phyloP scores from a whole-genome alignment of 768 basidiomycete genomes.

The Tubosaeta sp. region DNA sequence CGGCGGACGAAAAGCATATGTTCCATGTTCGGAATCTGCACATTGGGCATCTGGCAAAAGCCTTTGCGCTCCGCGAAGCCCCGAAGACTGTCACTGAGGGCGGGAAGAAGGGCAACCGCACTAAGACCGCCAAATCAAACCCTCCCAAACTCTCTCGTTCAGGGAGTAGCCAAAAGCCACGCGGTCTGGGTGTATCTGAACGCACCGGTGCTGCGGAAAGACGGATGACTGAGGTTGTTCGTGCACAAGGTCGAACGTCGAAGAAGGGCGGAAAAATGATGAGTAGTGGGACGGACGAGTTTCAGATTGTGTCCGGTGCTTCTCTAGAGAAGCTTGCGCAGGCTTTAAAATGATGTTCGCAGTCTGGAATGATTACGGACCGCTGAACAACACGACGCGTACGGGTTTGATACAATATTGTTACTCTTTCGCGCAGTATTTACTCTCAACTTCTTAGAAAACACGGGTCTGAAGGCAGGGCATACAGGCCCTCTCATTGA shows the following conservation, averaged over 20 bases:
- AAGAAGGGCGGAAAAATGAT: slow-evolving; percentile 78
- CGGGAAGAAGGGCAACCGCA: slow-evolving; percentile 13
- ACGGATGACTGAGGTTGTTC: slow-evolving; percentile 83
- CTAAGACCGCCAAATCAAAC: slow-evolving; percentile 5
- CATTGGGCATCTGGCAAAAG: slow-evolving; percentile 89
- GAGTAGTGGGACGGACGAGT: slow-evolving; percentile 65
- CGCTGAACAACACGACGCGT: no score
- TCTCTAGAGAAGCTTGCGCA: slow-evolving; percentile 58
- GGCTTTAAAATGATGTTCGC: slow-evolving; percentile 11
- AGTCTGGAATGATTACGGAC: no score
- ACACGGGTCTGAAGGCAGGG: no score
- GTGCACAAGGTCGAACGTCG: slow-evolving; percentile 73
- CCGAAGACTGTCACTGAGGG: slow-evolving; percentile 42
- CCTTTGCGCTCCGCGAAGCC: slow-evolving; percentile 86
- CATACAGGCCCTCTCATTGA: no score
- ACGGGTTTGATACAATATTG: no score
- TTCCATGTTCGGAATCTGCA: slow-evolving; percentile 95
- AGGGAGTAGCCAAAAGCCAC: slow-evolving; percentile 18
- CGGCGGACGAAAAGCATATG: slow-evolving; percentile 90
- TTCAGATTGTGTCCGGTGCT: slow-evolving; percentile 67
- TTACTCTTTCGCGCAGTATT: no score
- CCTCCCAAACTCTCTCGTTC: slow-evolving; percentile 1
- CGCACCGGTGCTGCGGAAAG: slow-evolving; percentile 57
- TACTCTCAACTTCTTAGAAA: no score
- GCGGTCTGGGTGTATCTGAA: slow-evolving; percentile 34